phyloP scores from a whole-genome alignment of 208 protist genomes.

The Tritrichomonas musculus region DNA sequence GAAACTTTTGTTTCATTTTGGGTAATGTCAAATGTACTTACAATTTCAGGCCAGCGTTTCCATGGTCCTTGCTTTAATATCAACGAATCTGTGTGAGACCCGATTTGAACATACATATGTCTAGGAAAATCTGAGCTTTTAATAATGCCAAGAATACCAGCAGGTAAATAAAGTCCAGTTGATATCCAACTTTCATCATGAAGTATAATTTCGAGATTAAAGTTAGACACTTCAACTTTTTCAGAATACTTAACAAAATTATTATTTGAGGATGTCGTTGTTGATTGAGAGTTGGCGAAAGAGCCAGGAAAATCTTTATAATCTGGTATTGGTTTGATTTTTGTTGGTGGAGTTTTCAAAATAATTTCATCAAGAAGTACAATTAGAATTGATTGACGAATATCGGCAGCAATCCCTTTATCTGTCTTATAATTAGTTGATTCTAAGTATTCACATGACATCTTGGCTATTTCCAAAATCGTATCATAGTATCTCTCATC shows the following conservation, averaged over 20 bases:
- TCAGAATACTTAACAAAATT: too few species aligned
- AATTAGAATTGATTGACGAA: neutral
- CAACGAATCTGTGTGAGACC: neutral
- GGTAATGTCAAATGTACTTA: neutral
- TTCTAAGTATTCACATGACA: neutral
- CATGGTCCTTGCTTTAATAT: neutral
- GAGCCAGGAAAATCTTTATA: neutral
- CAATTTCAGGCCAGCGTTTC: neutral
- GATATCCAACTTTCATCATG: constrained; percentile 25
- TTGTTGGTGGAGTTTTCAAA: neutral
- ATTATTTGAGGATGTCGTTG: too few species aligned
- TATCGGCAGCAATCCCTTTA: neutral
- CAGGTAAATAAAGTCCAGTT: neutral
- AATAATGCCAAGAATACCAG: neutral
- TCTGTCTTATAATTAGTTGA: neutral
- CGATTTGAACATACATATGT: neutral
- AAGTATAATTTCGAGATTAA: neutral
- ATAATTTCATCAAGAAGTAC: neutral
- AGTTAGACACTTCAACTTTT: too few species aligned
- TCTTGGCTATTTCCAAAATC: neutral
- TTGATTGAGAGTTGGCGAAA: neutral
- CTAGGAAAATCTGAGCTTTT: neutral
- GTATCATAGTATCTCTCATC: neutral
- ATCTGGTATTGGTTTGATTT: neutral
- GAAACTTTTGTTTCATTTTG: neutral